Conservation (phyloP, 2,329 filamentous ascomycete genomes). For the Ophiostoma fasciatum region DNA sequence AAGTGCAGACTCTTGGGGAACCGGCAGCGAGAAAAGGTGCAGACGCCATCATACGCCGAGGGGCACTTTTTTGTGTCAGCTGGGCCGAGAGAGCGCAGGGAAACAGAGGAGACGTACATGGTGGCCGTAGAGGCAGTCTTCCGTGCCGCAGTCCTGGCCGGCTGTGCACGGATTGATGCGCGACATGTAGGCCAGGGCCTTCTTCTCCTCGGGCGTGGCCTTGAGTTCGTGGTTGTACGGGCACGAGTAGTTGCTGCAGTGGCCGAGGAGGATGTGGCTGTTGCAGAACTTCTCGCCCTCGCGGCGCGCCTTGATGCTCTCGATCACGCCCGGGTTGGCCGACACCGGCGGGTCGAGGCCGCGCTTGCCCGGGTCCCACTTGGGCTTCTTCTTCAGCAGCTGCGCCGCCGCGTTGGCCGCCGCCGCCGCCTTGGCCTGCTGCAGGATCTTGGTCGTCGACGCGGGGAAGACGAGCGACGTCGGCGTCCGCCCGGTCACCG, state of each 20-base stretch:
- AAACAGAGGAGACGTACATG: slow-evolving; percentile 25
- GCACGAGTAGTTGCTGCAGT: slow-evolving; percentile 41
- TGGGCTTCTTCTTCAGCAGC: slow-evolving; percentile 17
- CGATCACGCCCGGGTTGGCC: slow-evolving; percentile 30
- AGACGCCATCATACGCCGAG: too few relatives aligned
- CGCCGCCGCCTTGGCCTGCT: slow-evolving; percentile 16
- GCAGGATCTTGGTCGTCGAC: slow-evolving; percentile 11
- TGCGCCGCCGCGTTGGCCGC: slow-evolving; percentile 2
- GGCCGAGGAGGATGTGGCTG: slow-evolving; percentile 43
- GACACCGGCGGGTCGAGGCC: slow-evolving; percentile 38
- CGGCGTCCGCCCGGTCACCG: too few relatives aligned
- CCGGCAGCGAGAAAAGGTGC: slow-evolving; percentile 39
- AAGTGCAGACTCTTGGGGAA: slow-evolving; percentile 39
- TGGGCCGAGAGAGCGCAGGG: not conserved
- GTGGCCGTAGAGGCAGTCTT: slow-evolving; percentile 49
- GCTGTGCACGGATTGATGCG: slow-evolving; percentile 42
- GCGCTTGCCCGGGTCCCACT: slow-evolving; percentile 38
- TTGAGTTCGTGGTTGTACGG: slow-evolving; percentile 42
- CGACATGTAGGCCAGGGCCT: slow-evolving; percentile 39
- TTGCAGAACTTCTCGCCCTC: slow-evolving; percentile 45
- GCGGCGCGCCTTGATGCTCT: slow-evolving; percentile 40
- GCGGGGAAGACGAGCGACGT: too few relatives aligned
- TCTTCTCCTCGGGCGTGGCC: slow-evolving; percentile 36
- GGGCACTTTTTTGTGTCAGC: too few relatives aligned
- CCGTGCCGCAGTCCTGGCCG: slow-evolving; percentile 41